Evolutionary conservation across 176 grass and related monocot genomes (phyloP).

Genomic region (Rhynchospora tenuis): DNA sequence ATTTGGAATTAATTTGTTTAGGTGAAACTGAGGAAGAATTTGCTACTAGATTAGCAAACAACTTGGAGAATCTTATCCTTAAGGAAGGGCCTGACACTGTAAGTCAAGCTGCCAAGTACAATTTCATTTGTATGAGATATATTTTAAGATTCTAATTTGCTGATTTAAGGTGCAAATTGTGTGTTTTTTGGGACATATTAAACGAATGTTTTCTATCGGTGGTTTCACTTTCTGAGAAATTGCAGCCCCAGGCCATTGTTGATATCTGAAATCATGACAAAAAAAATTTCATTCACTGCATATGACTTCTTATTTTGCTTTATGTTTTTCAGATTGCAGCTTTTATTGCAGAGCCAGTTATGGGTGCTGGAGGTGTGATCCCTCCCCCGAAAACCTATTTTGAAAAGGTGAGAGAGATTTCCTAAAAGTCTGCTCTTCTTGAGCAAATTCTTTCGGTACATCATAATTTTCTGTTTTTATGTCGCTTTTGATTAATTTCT

Average conservation of each 20-base stretch:
- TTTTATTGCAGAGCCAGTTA: slow-evolving; percentile 93
- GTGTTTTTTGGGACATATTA: not conserved
- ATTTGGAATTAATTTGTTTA: slow-evolving; percentile 16
- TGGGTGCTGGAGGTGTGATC: slow-evolving; percentile 97
- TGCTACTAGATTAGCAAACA: slow-evolving; percentile 74
- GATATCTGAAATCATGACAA: not conserved
- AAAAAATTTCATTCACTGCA: not conserved
- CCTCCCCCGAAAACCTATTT: slow-evolving; percentile 94
- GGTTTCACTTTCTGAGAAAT: slow-evolving; percentile 17
- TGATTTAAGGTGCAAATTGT: not conserved
- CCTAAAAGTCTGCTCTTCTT: not conserved
- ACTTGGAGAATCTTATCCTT: slow-evolving; percentile 92
- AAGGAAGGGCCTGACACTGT: slow-evolving; percentile 99
- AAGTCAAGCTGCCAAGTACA: not conserved
- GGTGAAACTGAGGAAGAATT: slow-evolving; percentile 95
- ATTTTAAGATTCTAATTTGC: not conserved
- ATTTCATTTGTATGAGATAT: slow-evolving; percentile 4
- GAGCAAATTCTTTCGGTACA: not conserved
- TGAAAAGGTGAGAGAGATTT: slow-evolving; percentile 55
- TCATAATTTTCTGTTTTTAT: slow-evolving; percentile 24
- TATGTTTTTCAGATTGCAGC: slow-evolving; percentile 62
- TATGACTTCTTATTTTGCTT: not conserved
- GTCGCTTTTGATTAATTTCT: slow-evolving; percentile 7
- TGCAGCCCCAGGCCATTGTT: not conserved
- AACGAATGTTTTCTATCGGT: slow-evolving; percentile 6